Evolutionary conservation across 2,329 filamentous ascomycete genomes (phyloP).

Genomic region (Fusarium sterilihyphosum): DNA sequence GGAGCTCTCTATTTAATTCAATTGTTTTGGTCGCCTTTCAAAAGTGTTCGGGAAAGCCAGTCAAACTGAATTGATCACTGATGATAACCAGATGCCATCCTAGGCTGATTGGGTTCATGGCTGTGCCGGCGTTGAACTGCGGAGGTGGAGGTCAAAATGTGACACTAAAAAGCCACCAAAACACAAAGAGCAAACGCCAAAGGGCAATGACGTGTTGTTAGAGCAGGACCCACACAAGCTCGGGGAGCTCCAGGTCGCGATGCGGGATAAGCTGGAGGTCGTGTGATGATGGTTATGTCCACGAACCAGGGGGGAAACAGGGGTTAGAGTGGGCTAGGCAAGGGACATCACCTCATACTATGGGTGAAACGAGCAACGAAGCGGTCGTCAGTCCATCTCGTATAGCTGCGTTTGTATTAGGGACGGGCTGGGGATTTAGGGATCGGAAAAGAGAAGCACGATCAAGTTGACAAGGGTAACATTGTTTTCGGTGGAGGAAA

Average conservation of each 20-base stretch:
- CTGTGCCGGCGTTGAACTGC: conserved; percentile 32
- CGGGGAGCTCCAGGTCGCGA: conserved; percentile 42
- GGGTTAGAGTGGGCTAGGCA: conserved; percentile 9
- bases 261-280: conserved; percentile 35
- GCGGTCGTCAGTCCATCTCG: not conserved
- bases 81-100: not conserved
- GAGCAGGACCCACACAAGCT: conserved; percentile 43
- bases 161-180: conserved; percentile 22
- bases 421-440: not conserved
- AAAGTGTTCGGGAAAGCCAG: not conserved
- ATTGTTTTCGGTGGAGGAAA: conserved; percentile 1
- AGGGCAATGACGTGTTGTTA: conserved; percentile 37
- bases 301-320: conserved; percentile 24
- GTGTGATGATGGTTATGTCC: conserved; percentile 25
- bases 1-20: conserved; percentile 44
- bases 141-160: conserved; percentile 38
- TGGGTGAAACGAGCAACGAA: conserved; percentile 3
- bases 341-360: conserved; percentile 22
- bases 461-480: not conserved
- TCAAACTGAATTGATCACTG: not conserved
- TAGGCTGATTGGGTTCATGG: not conserved
- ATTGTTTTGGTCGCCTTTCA: conserved; percentile 30
- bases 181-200: conserved; percentile 13
- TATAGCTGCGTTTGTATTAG: not conserved
- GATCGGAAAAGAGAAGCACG: not conserved